phyloP scores from a whole-genome alignment of 176 grass and related monocot genomes.

The Carex pumila region DNA sequence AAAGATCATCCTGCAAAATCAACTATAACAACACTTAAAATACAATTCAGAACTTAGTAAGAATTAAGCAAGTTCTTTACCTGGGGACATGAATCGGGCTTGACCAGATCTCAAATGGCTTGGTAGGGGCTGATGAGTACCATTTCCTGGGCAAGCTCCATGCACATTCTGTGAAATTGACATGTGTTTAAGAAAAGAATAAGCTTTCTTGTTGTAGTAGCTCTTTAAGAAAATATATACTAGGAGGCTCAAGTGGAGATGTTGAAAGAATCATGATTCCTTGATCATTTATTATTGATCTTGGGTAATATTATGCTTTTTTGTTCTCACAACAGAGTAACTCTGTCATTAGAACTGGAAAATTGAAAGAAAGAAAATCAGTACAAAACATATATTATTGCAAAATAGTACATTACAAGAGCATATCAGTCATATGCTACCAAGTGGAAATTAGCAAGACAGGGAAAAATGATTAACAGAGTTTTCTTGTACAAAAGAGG shows the following conservation, averaged over 20 bases:
- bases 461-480: neutral
- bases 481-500: neutral
- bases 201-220: neutral
- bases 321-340: neutral
- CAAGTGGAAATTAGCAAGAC: neutral
- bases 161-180: neutral
- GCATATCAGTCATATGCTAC: neutral
- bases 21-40: neutral
- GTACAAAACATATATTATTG: neutral
- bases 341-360: neutral
- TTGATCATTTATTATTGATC: neutral
- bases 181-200: constrained; percentile 1
- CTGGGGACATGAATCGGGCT: constrained; percentile 6
- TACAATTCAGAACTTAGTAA: neutral
- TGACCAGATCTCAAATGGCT: neutral
- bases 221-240: neutral
- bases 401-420: neutral
- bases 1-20: neutral
- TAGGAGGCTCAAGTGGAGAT: neutral
- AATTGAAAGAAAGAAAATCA: neutral
- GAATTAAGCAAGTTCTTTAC: neutral
- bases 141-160: neutral
- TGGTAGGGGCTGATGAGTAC: neutral
- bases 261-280: neutral
- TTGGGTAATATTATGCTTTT: neutral